Percentiles rank a stretch among this genome's conserved stretches.
These are phyloP conservation scores for Debaryomyces sp. DNA, from an alignment of 1,139 yeast species.

Conservation along the genomic window DNA sequence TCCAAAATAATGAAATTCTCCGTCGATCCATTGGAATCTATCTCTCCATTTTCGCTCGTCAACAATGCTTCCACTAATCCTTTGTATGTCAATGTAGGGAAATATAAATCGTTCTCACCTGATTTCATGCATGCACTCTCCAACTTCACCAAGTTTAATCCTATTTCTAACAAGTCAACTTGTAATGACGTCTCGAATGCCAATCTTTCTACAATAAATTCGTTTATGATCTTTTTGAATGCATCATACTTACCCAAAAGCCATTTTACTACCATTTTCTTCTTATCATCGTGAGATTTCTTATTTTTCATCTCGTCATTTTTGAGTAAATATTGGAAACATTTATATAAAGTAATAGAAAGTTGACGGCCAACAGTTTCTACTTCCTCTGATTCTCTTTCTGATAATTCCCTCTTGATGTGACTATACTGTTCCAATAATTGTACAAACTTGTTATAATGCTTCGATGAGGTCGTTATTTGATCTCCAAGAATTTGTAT, in stretches of 20 bases:
- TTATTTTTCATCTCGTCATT: conserved; percentile 47
- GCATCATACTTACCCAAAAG: conserved; percentile 57
- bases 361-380: conserved; percentile 50
- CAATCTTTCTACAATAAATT: conserved; percentile 38
- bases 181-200: conserved; percentile 48
- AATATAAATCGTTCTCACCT: conserved; percentile 51
- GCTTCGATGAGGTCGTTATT: conserved; percentile 31
- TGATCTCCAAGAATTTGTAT: conserved; percentile 35
- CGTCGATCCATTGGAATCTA: conserved; percentile 48
- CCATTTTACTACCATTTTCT: conserved; percentile 60
- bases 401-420: conserved; percentile 23
- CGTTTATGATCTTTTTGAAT: conserved; percentile 51
- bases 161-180: conserved; percentile 64
- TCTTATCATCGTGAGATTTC: conserved; percentile 48
- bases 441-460: conserved; percentile 55
- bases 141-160: conserved; percentile 60
- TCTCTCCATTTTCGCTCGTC: conserved; percentile 37
- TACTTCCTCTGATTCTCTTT: conserved; percentile 24
- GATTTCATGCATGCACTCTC: conserved; percentile 61
- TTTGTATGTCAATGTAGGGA: conserved; percentile 61
- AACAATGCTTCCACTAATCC: conserved; percentile 50
- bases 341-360: conserved; percentile 53
- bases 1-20: conserved; percentile 61
- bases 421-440: conserved; percentile 43
- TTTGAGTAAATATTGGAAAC: conserved; percentile 59